Percentiles rank a stretch among this genome's conserved stretches.
phyloP scores from a whole-genome alignment of 202 grass and related monocot species.

The Saccharum hybrid region DNA sequence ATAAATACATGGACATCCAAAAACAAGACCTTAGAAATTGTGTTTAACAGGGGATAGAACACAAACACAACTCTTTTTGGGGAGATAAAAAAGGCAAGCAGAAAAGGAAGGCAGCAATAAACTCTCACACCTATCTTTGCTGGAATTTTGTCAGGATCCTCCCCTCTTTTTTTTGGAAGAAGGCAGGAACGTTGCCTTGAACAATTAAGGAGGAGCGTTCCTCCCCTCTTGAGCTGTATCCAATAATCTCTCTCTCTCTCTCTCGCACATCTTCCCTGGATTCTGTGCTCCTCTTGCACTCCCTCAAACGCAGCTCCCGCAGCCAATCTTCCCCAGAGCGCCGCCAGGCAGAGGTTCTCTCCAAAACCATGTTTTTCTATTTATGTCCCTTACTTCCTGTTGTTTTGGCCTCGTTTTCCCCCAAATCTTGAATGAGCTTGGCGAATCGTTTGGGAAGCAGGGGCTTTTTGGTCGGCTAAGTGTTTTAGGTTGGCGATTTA shows the following conservation, averaged over 20 bases:
- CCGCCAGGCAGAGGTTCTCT: background rate
- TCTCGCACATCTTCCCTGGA: background rate
- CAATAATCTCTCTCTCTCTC: background rate
- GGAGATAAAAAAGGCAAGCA: constrained; percentile 15
- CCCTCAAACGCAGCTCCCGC: background rate
- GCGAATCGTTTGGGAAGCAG: background rate
- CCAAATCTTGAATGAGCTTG: background rate
- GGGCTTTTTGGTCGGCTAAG: background rate
- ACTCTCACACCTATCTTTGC: constrained; percentile 13
- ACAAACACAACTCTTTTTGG: background rate
- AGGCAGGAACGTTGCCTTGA: constrained; percentile 9
- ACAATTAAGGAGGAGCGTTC: constrained; percentile 20
- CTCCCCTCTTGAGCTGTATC: constrained; percentile 22
- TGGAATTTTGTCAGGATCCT: constrained; percentile 21
- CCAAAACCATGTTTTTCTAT: constrained; percentile 1
- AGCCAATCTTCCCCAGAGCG: background rate
- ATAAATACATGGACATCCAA: too few species aligned
- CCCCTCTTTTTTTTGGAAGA: background rate
- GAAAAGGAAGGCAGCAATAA: constrained; percentile 31
- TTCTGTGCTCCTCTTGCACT: constrained; percentile 21
- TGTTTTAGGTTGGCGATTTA: background rate
- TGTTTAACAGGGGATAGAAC: background rate
- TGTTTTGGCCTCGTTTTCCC: background rate
- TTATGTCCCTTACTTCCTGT: background rate
- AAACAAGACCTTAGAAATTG: background rate